Evolutionary conservation across 345 rosid species (phyloP).

Genomic region (Angophora floribunda): DNA sequence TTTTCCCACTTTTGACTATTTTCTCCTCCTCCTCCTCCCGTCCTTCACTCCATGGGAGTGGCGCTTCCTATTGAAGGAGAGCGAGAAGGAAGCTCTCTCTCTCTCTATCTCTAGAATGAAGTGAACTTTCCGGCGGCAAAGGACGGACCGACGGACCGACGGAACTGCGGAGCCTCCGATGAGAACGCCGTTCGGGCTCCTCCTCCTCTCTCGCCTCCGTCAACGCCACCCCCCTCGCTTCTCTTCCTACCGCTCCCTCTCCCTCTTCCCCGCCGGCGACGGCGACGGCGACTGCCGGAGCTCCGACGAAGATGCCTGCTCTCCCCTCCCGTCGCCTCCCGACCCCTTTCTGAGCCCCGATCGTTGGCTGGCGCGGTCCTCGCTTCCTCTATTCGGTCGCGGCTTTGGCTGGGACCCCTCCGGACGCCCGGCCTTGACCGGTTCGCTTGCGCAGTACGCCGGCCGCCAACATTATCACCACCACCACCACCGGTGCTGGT

Average conservation of each 20-base stretch:
- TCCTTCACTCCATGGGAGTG: not conserved
- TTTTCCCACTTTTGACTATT: not conserved
- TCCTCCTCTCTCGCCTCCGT: constrained; percentile 42
- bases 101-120: not conserved
- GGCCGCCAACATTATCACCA: constrained; percentile 1
- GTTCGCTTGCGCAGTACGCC: not conserved
- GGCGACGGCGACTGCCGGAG: not conserved
- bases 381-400: not conserved
- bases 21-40: not conserved
- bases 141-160: not conserved
- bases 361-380: not conserved
- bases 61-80: not conserved
- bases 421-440: not conserved
- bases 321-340: not conserved
- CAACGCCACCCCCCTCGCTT: constrained; percentile 12
- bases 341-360: not conserved
- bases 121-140: not conserved
- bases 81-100: not conserved
- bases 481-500: constrained; percentile 4
- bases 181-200: constrained; percentile 11
- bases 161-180: not conserved
- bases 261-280: not conserved
- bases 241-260: not conserved
- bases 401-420: not conserved
- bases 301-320: not conserved